Conservation (phyloP, 2,329 filamentous ascomycete species). For the Aspergillus neoniger region DNA sequence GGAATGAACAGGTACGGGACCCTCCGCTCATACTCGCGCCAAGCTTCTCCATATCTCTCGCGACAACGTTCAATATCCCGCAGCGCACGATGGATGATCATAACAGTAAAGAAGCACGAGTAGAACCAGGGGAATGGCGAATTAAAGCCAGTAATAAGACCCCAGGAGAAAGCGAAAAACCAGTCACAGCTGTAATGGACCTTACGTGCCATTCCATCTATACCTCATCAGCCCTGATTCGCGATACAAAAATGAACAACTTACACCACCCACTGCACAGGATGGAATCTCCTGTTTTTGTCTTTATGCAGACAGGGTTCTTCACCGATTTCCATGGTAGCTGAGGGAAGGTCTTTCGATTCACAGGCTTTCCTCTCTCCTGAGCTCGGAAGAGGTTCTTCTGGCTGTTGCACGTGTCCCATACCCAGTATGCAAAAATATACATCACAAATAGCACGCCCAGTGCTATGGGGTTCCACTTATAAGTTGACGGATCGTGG, state of each 20-base stretch:
- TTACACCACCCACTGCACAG: conserved; percentile 81
- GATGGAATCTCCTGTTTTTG: conserved; percentile 71
- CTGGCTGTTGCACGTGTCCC: conserved; percentile 88
- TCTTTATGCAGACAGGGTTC: conserved; percentile 75
- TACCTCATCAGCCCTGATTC: neutral
- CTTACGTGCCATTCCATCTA: conserved; percentile 70
- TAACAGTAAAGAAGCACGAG: conserved; percentile 72
- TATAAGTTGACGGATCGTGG: conserved; percentile 73
- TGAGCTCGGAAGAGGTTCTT: conserved; percentile 86
- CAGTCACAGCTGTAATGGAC: conserved; percentile 78
- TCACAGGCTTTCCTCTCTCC: conserved; percentile 67
- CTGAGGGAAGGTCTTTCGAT: conserved; percentile 80
- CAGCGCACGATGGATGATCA: conserved; percentile 76
- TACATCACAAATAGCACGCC: conserved; percentile 66
- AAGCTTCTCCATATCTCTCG: conserved; percentile 76
- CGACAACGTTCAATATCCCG: conserved; percentile 75
- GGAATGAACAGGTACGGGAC: conserved; percentile 86
- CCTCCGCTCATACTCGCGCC: conserved; percentile 74
- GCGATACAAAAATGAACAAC: conserved; percentile 26
- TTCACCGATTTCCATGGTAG: conserved; percentile 79
- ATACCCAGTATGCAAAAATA: conserved; percentile 82
- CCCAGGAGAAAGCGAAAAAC: conserved; percentile 76
- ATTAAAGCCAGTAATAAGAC: conserved; percentile 73
- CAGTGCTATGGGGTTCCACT: conserved; percentile 69
- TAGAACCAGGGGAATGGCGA: conserved; percentile 90